Evolutionary conservation across 2,329 filamentous ascomycete species (phyloP).

Genomic region (Harringtonia aguacate): DNA sequence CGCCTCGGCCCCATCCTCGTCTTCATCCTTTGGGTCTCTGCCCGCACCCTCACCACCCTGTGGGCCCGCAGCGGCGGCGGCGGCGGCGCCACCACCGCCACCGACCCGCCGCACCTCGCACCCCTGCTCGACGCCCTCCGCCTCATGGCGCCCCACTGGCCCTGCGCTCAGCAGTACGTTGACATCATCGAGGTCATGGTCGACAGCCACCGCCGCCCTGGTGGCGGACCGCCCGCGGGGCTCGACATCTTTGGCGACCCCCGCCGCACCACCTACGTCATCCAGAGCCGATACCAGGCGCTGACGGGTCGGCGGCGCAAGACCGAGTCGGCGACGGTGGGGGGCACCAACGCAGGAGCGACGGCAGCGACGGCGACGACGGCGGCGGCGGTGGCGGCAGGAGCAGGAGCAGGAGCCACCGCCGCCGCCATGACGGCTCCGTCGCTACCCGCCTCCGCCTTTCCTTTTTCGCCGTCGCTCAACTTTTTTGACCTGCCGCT

Average conservation of each 20-base stretch:
- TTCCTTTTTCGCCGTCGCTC: conserved; percentile 1
- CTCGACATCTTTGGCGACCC: conserved; percentile 4
- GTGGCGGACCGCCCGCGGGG: neutral
- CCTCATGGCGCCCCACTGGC: conserved; percentile 5
- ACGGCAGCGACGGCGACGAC: too few relatives aligned
- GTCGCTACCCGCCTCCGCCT: neutral
- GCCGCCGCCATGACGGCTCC: neutral
- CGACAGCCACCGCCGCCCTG: conserved; percentile 7
- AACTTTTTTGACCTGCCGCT: conserved; percentile 6
- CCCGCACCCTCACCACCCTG: conserved; percentile 5
- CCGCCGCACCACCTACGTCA: conserved; percentile 6
- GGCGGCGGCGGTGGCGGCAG: too few relatives aligned
- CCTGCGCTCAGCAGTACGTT: conserved; percentile 6
- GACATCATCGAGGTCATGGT: conserved; percentile 9
- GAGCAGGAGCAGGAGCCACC: too few relatives aligned
- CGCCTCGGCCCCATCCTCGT: conserved; percentile 6
- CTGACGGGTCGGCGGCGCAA: neutral
- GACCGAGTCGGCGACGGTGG: too few relatives aligned
- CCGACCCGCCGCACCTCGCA: neutral
- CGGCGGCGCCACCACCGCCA: neutral
- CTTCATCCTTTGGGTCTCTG: conserved; percentile 8
- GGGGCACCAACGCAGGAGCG: too few relatives aligned
- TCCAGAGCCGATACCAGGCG: neutral
- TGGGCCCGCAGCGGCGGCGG: conserved; percentile 1
- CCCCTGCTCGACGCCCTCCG: conserved; percentile 3